Evolutionary conservation across 768 basidiomycete species (phyloP), one percentile per base, ranked within the genome.

Genomic region (Panus rudis): DNA sequence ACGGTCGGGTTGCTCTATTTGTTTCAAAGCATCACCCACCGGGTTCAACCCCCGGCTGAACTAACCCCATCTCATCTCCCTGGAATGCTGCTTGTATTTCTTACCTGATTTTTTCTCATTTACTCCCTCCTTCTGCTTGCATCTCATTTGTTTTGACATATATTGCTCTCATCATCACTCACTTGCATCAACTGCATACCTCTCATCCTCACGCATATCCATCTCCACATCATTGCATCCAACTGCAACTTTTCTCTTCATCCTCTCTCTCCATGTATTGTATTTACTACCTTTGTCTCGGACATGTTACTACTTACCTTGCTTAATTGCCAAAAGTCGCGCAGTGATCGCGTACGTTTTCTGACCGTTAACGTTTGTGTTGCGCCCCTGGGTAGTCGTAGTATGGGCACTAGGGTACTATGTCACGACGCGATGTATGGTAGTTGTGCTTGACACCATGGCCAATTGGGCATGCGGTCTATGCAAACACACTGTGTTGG

Each of bases 21-120:
- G n/a, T 56, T 63, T 64, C 57, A 54, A 64, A 59, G 61, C 61
- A 52, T 46, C 37, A 49, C 49, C 55, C 52, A 59, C 71, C 83
- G 83, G 85, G 85, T 88, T 88, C 85, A 88, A 88, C 85, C 83
- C 83, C 84, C 83, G 81, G 40, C 41, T 73, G 28, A 35, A 35
- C 6, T 6, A 7, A 7, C 21, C 7, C 33, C 33, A 8, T 35
- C 7, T 20, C 33, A 8, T 20, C 33, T 35, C 33, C 33, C 33
- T 35, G 16, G 10, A n/a, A n/a, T 19, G 14, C 23, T 37, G 37
- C 43, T 11, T 23, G 39, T 26, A 22, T 17, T 43, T 32, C 25
- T 38, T 35, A 48, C 42, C 47, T n/a, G 43, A 35, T 17, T 70
- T 65, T 65, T 63, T 60, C 66, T 57, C 63, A 61, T 14, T 39